Evolutionary conservation across 2,329 filamentous ascomycete genomes (phyloP).

Genomic region (Calonectria montana): DNA sequence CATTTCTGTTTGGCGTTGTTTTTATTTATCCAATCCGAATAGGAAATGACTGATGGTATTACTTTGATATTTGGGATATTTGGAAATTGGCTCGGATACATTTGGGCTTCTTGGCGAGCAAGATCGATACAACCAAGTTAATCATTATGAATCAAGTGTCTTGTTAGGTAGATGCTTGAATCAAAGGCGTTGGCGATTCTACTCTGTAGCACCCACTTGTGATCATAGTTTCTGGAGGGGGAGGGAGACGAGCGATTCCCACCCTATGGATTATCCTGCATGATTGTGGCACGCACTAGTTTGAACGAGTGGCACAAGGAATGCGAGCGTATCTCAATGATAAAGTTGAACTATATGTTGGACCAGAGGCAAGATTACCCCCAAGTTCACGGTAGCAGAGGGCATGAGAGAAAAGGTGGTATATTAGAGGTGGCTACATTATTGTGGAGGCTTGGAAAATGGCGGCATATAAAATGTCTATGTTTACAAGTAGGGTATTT

Average conservation of each 20-base stretch:
- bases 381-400: neutral
- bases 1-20: slow-evolving; percentile 27
- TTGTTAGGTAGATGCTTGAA: slow-evolving; percentile 19
- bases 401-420: neutral
- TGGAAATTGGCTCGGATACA: slow-evolving; percentile 30
- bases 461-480: neutral
- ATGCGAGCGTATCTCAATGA: neutral
- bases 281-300: neutral
- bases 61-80: slow-evolving; percentile 12
- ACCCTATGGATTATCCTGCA: neutral
- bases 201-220: neutral
- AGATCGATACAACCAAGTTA: slow-evolving; percentile 6
- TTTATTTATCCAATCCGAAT: slow-evolving; percentile 24
- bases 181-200: slow-evolving; percentile 17
- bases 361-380: too few relatives aligned
- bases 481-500: neutral
- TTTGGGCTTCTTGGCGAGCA: neutral
- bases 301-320: neutral
- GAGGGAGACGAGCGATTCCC: neutral
- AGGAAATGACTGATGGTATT: slow-evolving; percentile 18
- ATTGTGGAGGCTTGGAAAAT: neutral
- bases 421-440: too few relatives aligned
- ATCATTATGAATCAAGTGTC: slow-evolving; percentile 10
- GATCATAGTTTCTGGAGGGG: neutral
- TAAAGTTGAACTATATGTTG: neutral